Evolutionary conservation across 306 rosid genomes (phyloP).

Genomic region (Prunus dulcis): DNA sequence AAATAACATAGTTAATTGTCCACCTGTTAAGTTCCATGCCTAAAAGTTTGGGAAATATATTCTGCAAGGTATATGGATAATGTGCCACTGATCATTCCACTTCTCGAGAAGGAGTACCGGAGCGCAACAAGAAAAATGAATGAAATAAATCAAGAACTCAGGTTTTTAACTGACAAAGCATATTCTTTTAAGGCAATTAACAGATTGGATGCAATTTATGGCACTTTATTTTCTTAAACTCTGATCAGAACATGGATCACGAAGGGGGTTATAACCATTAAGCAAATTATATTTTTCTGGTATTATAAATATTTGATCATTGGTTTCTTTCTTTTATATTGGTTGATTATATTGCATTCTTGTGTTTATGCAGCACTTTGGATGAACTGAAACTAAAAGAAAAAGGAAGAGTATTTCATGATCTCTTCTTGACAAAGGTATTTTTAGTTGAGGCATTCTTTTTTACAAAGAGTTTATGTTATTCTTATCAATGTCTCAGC

Average conservation of each 20-base stretch:
- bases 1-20: background rate
- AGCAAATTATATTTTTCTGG: background rate
- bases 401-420: constrained; percentile 92
- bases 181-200: background rate
- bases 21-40: constrained; percentile 14
- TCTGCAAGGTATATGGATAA: constrained; percentile 82
- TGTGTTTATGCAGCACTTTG: constrained; percentile 56
- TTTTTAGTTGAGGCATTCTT: constrained; percentile 13
- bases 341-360: constrained; percentile 21
- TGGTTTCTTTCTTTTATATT: background rate
- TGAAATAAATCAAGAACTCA: constrained; percentile 83
- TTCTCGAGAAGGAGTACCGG: constrained; percentile 92
- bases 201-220: background rate
- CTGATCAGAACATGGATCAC: background rate
- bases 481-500: constrained; percentile 15
- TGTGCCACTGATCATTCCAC: constrained; percentile 87
- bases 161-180: constrained; percentile 36
- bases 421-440: constrained; percentile 94
- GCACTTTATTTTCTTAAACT: background rate
- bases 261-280: background rate
- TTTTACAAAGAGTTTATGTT: background rate
- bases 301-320: background rate
- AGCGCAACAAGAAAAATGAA: constrained; percentile 65
- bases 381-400: constrained; percentile 94
- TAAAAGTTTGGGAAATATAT: constrained; percentile 29